Conservation (phyloP, 805 yeast species). For the Sungouiella thailandica region DNA sequence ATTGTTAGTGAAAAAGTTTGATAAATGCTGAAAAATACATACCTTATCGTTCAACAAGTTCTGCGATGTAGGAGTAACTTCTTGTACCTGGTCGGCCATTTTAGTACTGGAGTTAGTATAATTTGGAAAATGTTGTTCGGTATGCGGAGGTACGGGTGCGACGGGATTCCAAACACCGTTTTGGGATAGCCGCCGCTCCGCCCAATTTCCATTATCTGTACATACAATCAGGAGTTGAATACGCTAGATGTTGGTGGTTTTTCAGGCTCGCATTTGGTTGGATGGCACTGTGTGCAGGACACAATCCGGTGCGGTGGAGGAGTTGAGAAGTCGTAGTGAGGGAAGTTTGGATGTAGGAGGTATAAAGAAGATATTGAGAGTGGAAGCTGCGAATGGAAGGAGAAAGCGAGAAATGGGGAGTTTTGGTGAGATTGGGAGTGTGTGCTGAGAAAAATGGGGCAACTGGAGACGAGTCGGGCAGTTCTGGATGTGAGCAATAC, state of each 20-base stretch:
- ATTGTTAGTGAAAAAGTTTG: too few relatives aligned
- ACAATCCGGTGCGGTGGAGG: slow-evolving; percentile 1
- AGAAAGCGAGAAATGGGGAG: too few relatives aligned
- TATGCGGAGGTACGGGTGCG: neutral
- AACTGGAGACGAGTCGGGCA: too few relatives aligned
- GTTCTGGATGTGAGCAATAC: too few relatives aligned
- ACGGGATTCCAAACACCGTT: neutral
- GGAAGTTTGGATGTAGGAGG: neutral
- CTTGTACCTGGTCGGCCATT: slow-evolving; percentile 32
- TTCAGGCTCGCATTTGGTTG: slow-evolving; percentile 11
- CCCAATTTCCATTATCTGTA: too few relatives aligned
- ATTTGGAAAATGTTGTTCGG: neutral
- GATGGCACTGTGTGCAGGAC: slow-evolving; percentile 8
- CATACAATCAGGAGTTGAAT: neutral
- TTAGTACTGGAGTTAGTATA: neutral
- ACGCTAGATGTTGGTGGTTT: neutral
- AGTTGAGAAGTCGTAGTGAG: neutral
- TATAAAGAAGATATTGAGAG: neutral
- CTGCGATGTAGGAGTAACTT: slow-evolving; percentile 40
- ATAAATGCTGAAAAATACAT: slow-evolving; percentile 13
- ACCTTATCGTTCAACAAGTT: slow-evolving; percentile 58
- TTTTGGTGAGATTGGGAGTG: too few relatives aligned
- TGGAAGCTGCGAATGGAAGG: neutral
- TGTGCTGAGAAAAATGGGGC: too few relatives aligned
- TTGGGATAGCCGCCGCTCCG: neutral